A percentile compares a stretch with the other conserved stretches of the same genome.
These are phyloP conservation scores for Diaporthe sp. DNA, from an alignment of 2,329 filamentous ascomycete genomes.

Conservation along the genomic window DNA sequence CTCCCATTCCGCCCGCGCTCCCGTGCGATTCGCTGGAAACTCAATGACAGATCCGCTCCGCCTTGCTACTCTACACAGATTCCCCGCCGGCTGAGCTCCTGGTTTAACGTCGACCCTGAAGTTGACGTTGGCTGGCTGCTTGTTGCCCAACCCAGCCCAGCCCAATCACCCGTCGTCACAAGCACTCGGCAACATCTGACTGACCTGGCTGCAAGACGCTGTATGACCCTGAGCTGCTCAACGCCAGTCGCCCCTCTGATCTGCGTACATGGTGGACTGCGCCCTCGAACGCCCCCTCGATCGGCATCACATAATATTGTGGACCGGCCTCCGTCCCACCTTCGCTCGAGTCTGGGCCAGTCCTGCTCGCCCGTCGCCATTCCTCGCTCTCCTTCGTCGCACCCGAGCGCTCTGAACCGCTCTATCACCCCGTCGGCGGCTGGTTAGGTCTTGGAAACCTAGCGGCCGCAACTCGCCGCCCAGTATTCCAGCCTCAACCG, in stretches of 20 bases:
- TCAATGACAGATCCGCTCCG: conserved; percentile 11
- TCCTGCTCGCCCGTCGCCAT: background rate
- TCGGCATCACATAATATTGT: conserved; percentile 8
- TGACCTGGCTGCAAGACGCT: background rate
- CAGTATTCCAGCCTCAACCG: conserved; percentile 40
- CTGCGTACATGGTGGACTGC: background rate
- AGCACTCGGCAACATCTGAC: background rate
- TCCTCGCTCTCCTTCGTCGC: background rate
- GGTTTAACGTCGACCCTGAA: background rate
- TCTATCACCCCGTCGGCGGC: conserved; percentile 33
- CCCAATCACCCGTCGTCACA: background rate
- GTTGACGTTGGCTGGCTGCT: conserved; percentile 2
- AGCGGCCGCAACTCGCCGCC: conserved; percentile 39
- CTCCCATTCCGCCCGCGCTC: background rate
- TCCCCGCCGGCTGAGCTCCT: conserved; percentile 15
- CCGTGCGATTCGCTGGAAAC: background rate
- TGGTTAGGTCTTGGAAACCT: conserved; percentile 41
- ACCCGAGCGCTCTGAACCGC: conserved; percentile 4
- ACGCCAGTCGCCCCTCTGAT: background rate
- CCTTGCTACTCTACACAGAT: background rate
- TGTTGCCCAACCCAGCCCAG: conserved; percentile 3
- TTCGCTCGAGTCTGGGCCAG: conserved; percentile 10
- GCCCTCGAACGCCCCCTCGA: background rate
- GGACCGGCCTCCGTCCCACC: conserved; percentile 3
- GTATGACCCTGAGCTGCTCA: background rate